Evolutionary conservation across 164 flowering plant genomes (phyloP).

Genomic region (Annona squamosa): DNA sequence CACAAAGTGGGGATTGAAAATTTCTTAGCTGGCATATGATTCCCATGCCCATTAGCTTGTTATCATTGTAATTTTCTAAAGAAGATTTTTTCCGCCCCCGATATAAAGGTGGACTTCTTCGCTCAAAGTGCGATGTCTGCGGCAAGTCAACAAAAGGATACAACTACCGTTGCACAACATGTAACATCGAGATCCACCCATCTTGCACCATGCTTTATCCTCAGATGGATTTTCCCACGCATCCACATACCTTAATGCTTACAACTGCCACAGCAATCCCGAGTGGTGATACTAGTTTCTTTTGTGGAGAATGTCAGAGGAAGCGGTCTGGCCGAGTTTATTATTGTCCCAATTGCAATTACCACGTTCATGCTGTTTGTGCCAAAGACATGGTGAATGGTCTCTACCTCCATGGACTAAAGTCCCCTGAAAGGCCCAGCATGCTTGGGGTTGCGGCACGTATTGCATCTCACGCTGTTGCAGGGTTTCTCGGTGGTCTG

Average conservation of each 20-base stretch:
- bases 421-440: conserved; percentile 30
- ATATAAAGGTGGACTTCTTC: conserved; percentile 34
- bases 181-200: conserved; percentile 74
- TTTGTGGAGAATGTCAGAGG: conserved; percentile 51
- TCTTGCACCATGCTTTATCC: conserved; percentile 55
- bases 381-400: conserved; percentile 72
- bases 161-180: conserved; percentile 49
- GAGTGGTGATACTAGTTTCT: conserved; percentile 8
- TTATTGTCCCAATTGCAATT: conserved; percentile 50
- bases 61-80: not conserved
- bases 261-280: conserved; percentile 17
- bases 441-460: conserved; percentile 49
- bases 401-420: conserved; percentile 38
- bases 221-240: conserved; percentile 32
- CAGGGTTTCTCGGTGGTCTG: conserved; percentile 54
- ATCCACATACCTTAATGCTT: conserved; percentile 45
- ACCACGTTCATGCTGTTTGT: conserved; percentile 71
- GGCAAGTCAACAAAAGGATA: conserved; percentile 51
- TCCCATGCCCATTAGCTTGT: not conserved
- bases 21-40: not conserved
- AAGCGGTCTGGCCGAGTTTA: conserved; percentile 50
- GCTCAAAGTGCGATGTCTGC: conserved; percentile 61
- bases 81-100: not conserved
- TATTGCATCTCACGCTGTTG: conserved; percentile 52
- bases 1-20: not conserved